Conservation (phyloP, 202 grass and related monocot species). For the Elaeis oleifera region DNA sequence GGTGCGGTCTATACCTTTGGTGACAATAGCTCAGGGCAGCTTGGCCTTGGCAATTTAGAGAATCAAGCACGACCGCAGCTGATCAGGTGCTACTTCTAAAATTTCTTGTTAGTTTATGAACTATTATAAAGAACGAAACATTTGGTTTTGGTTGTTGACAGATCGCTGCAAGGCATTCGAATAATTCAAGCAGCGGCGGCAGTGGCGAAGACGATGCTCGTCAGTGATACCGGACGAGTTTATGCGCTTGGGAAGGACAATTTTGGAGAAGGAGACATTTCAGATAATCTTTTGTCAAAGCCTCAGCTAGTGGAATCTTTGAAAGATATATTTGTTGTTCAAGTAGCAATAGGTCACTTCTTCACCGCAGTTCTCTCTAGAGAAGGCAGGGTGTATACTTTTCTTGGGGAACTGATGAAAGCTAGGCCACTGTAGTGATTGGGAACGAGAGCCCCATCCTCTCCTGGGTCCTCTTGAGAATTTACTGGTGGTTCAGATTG, state of each 20-base stretch:
- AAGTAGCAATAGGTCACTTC: slow-evolving; percentile 79
- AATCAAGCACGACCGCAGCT: slow-evolving; percentile 68
- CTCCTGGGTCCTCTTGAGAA: slow-evolving; percentile 67
- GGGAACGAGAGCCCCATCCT: slow-evolving; percentile 55
- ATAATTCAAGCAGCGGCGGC: slow-evolving; percentile 74
- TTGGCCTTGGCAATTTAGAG: slow-evolving; percentile 64
- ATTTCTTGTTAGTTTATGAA: slow-evolving; percentile 28
- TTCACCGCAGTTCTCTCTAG: slow-evolving; percentile 79
- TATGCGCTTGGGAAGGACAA: slow-evolving; percentile 78
- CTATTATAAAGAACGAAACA: slow-evolving; percentile 4
- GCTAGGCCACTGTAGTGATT: slow-evolving; percentile 71
- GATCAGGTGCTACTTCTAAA: slow-evolving; percentile 62
- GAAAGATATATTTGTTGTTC: slow-evolving; percentile 67
- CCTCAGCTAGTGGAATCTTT: slow-evolving; percentile 70
- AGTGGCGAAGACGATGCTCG: slow-evolving; percentile 58
- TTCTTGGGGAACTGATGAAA: slow-evolving; percentile 69
- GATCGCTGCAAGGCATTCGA: slow-evolving; percentile 76
- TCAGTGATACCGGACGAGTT: slow-evolving; percentile 72
- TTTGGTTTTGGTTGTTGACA: slow-evolving; percentile 20
- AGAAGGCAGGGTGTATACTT: slow-evolving; percentile 76
- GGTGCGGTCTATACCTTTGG: slow-evolving; percentile 71
- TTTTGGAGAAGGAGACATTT: slow-evolving; percentile 65
- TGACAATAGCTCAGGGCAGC: slow-evolving; percentile 77
- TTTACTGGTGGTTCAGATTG: slow-evolving; percentile 78
- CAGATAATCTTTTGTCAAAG: slow-evolving; percentile 33